These are phyloP conservation scores for Pseudocercospora eumusae DNA, from an alignment of 2,329 filamentous ascomycete genomes.

Conservation along the genomic window DNA sequence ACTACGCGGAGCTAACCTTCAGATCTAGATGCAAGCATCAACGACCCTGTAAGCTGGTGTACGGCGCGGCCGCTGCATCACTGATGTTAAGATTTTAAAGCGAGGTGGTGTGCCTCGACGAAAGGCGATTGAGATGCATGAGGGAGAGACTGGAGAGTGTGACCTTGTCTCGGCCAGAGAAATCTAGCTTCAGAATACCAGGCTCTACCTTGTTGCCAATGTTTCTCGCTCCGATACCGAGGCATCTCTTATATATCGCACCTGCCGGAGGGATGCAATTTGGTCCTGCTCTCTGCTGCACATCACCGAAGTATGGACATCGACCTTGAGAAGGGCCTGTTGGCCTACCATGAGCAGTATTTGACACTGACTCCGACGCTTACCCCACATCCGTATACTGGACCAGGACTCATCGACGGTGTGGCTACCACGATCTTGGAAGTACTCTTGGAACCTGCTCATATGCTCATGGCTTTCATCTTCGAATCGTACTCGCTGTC, in stretches of 20 bases:
- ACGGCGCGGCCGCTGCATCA: too few species aligned
- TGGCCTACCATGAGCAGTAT: neutral
- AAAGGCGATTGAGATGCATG: too few species aligned
- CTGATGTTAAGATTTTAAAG: too few species aligned
- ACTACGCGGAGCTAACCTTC: too few species aligned
- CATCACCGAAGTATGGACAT: neutral
- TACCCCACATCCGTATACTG: neutral
- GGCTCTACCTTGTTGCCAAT: neutral
- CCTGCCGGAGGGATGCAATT: neutral
- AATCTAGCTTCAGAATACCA: neutral
- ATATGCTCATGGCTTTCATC: neutral
- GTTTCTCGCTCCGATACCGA: neutral
- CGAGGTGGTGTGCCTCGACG: too few species aligned
- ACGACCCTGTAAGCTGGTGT: too few species aligned
- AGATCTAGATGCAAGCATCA: too few species aligned
- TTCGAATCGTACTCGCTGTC: neutral
- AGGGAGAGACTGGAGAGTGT: too few species aligned
- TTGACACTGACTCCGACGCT: neutral
- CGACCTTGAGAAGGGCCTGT: neutral
- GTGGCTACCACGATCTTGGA: neutral
- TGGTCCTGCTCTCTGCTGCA: neutral
- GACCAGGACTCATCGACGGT: neutral
- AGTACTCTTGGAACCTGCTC: neutral
- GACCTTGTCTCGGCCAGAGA: neutral
- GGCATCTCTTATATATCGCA: neutral